A percentile compares a stretch with the other conserved stretches of the same genome.
These are phyloP conservation scores for Amanita subjunquillea DNA, from an alignment of 768 basidiomycete genomes.

Conservation along the genomic window DNA sequence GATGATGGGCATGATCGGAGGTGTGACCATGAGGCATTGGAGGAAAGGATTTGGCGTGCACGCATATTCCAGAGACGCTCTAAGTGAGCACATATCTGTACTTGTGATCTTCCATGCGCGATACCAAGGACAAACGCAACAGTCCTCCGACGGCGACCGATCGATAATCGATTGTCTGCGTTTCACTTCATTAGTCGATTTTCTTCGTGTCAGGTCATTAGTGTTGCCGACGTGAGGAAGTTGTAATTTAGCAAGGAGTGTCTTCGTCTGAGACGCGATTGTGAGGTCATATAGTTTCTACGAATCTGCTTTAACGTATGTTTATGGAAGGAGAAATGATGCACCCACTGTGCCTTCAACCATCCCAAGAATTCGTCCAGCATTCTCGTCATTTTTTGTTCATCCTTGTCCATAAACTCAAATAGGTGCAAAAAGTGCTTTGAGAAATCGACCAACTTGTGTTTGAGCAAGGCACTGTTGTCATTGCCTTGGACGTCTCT, in stretches of 20 bases:
- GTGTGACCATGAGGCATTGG: constrained; percentile 1
- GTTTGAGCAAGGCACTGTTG: background rate
- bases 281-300: background rate
- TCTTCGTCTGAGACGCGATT: too few species aligned
- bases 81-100: background rate
- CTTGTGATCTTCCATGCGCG: background rate
- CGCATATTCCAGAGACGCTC: background rate
- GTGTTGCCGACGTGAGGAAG: background rate
- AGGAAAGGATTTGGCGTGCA: background rate
- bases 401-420: background rate
- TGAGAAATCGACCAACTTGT: background rate
- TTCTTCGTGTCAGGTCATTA: background rate
- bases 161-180: too few species aligned
- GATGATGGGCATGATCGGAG: background rate
- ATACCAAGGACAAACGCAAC: background rate
- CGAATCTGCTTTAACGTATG: background rate
- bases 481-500: background rate
- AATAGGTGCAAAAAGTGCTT: background rate
- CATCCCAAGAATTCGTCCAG: background rate
- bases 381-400: background rate
- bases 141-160: background rate
- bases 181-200: background rate
- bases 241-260: background rate
- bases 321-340: background rate
- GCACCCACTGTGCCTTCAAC: background rate